Evolutionary conservation across 129 eudicot genomes (phyloP), one percentile per base, ranked within the genome.

Genomic region (Chrysanthemum makinoi): DNA sequence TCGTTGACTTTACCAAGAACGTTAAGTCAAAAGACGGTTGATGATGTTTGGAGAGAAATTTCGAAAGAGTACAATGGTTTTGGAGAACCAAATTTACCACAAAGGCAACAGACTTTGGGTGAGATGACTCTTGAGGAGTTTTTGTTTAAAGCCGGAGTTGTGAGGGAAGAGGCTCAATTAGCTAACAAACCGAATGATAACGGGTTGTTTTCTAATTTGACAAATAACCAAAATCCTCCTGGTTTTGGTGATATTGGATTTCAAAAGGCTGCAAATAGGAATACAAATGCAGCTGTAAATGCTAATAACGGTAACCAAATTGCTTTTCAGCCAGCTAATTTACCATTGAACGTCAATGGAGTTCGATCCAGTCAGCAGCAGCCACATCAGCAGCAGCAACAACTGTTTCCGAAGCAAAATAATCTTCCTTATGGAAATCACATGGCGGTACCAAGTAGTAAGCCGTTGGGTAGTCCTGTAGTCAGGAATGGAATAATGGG

Each of bases 41-140:
- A 90, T 77, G 94, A 94, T 77, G 99, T 94, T 3, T 94, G 99
- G 99, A 84, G 74, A 79, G 89, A 86, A 50, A 83, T 89, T 22
- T 79, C 95, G 0, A 89, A 86, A 70, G 97, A 89, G 56, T 81
- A 55, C 47, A 77, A 59, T 39, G 78, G 75, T 11, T 69, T 81
- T 24, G 81, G 77, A 15, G 80, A 79, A 50, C 79, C 85, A 2
- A 65, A 75, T 53, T 67, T 86, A 53, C 77, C 96, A 0, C 93
- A 80, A 65, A 84, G 94, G 70, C 87, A 94, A 50, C 93, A 57
- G 39, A 94, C 99, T 11, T 81, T 94, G 61, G 96, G 98, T 15
- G 98, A 94, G 65, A 86, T 94, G 51, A 94, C 98, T 17, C 85
- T 94, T 17, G 98, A 94, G 83, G 98, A 94, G 83, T 94, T 94